Conservation (phyloP, 2,329 filamentous ascomycete genomes). For the Eurotiales sp. region DNA sequence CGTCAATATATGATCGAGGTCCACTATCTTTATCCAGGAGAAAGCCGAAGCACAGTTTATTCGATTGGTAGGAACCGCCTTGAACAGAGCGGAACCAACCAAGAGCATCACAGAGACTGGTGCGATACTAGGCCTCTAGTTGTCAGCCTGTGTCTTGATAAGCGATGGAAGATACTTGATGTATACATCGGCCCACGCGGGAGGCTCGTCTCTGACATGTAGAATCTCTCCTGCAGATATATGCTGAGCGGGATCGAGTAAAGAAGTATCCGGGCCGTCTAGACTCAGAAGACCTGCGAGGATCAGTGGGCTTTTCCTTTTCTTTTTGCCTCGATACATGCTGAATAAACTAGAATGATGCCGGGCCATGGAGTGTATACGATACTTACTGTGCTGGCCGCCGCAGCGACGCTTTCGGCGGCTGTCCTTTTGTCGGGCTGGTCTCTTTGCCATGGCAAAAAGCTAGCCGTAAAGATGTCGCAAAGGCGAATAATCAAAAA, state of each 20-base stretch:
- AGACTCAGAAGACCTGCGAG: background rate
- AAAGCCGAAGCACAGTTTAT: constrained; percentile 52
- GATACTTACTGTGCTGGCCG: background rate
- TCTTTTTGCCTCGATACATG: too few relatives aligned
- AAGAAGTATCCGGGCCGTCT: background rate
- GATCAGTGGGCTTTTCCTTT: background rate
- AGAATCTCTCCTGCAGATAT: background rate
- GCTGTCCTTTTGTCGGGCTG: background rate
- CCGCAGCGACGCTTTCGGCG: background rate
- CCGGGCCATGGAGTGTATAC: background rate
- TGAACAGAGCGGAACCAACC: constrained; percentile 62
- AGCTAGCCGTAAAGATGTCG: too few relatives aligned
- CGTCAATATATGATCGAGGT: constrained; percentile 55
- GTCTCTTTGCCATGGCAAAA: background rate
- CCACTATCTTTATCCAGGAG: constrained; percentile 57
- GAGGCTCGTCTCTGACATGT: constrained; percentile 34
- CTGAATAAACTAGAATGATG: background rate
- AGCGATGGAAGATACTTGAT: too few relatives aligned
- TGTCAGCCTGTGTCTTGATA: background rate
- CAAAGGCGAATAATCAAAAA: too few relatives aligned
- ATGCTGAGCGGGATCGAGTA: background rate
- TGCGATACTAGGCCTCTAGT: constrained; percentile 39
- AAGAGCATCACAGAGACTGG: constrained; percentile 61
- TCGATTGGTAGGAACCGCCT: constrained; percentile 53
- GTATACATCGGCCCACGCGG: constrained; percentile 53